Evolutionary conservation across 352 stramenopile species (phyloP).

Genomic region (Thalassiosira gravida): DNA sequence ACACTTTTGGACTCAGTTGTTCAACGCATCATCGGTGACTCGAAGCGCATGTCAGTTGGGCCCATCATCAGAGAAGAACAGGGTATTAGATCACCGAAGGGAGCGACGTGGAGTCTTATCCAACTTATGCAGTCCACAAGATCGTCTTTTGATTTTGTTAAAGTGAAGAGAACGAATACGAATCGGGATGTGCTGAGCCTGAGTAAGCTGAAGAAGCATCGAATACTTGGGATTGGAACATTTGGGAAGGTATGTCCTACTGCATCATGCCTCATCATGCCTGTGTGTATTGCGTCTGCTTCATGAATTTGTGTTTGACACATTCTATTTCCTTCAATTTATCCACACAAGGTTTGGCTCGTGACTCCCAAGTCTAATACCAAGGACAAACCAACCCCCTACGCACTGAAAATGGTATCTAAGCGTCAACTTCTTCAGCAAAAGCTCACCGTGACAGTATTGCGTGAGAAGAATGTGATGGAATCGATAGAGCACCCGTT

Average conservation of each 20-base stretch:
- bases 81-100: no score
- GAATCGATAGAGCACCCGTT: slow-evolving; percentile 93
- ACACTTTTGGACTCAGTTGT: slow-evolving; percentile 88
- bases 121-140: no score
- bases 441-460: slow-evolving; percentile 92
- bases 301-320: slow-evolving; percentile 81
- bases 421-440: slow-evolving; percentile 91
- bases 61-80: no score
- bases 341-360: slow-evolving; percentile 88
- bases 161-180: background rate
- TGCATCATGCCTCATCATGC: no score
- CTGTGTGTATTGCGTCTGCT: no score
- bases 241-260: slow-evolving; percentile 94
- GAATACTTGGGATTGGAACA: slow-evolving; percentile 91
- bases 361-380: slow-evolving; percentile 80
- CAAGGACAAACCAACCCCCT: slow-evolving; percentile 86
- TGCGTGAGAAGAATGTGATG: slow-evolving; percentile 96
- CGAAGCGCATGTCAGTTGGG: no score
- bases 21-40: slow-evolving; percentile 62
- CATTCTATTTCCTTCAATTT: background rate
- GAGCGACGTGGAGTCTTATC: no score
- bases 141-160: slow-evolving; percentile 25
- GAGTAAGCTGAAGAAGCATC: slow-evolving; percentile 88
- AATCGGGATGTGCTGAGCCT: background rate
- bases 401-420: slow-evolving; percentile 92